phyloP scores from a whole-genome alignment of 345 rosid species.

The Atalantia buxifolia region DNA sequence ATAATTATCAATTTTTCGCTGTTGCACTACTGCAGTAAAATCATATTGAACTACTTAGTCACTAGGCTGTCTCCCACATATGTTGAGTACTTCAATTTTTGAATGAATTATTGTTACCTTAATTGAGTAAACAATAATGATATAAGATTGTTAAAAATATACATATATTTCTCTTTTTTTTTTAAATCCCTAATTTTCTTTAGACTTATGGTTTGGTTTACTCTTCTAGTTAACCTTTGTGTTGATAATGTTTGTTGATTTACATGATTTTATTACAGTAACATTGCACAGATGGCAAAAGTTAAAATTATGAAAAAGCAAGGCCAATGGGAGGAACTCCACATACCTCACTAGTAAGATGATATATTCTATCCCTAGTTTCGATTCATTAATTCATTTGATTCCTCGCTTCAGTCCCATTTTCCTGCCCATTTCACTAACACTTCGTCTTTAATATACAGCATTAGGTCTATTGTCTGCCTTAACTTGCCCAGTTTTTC shows the following conservation, averaged over 20 bases:
- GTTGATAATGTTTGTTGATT: neutral
- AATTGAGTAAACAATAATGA: neutral
- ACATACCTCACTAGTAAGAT: constrained; percentile 45
- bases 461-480: constrained; percentile 70
- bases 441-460: constrained; percentile 25
- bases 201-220: neutral
- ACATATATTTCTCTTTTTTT: neutral
- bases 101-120: neutral
- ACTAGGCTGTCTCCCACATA: neutral
- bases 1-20: neutral
- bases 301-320: constrained; percentile 49
- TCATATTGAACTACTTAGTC: neutral
- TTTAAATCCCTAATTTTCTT: neutral
- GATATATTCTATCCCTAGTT: neutral
- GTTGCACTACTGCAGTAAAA: neutral
- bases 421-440: constrained; percentile 1
- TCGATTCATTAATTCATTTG: neutral
- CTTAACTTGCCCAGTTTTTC: constrained; percentile 80
- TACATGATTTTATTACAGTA: constrained; percentile 33
- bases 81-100: neutral
- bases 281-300: constrained; percentile 54
- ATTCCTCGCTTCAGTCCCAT: neutral
- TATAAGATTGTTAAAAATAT: neutral
- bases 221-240: neutral
- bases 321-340: constrained; percentile 64